phyloP scores from a whole-genome alignment of 768 basidiomycete species.

The Melanogaster broomeanus region DNA sequence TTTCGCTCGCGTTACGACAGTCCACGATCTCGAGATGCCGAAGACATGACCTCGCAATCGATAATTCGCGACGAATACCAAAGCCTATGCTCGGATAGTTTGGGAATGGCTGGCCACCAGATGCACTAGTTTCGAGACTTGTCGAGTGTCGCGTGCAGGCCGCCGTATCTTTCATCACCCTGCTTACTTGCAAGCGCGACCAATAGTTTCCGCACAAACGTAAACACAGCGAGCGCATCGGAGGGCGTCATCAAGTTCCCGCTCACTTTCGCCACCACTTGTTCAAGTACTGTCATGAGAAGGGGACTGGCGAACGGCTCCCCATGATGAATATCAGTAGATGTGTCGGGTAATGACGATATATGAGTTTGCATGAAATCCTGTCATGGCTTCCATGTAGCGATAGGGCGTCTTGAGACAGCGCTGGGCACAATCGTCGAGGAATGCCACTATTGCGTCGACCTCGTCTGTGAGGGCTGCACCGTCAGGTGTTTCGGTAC shows the following conservation, averaged over 20 bases:
- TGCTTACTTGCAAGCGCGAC: constrained; percentile 59
- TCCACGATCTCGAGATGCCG: constrained; percentile 24
- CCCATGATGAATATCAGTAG: constrained; percentile 10
- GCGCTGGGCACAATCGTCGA: constrained; percentile 86
- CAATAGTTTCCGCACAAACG: constrained; percentile 66
- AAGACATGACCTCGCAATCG: constrained; percentile 41
- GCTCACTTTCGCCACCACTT: constrained; percentile 67
- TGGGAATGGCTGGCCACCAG: constrained; percentile 30
- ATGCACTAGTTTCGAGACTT: constrained; percentile 41
- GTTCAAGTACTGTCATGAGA: constrained; percentile 79
- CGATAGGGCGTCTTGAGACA: constrained; percentile 82
- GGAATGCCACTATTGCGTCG: constrained; percentile 58
- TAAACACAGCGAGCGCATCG: constrained; percentile 60
- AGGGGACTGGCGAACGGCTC: constrained; percentile 66
- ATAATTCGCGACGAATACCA: constrained; percentile 49
- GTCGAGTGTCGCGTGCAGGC: constrained; percentile 31
- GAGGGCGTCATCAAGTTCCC: constrained; percentile 55
- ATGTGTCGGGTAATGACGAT: constrained; percentile 2
- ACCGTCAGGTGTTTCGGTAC: constrained; percentile 51
- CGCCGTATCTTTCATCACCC: constrained; percentile 38
- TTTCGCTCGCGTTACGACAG: not conserved
- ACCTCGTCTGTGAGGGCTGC: constrained; percentile 55
- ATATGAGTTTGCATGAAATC: constrained; percentile 27
- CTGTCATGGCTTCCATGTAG: constrained; percentile 76
- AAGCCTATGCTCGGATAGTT: constrained; percentile 35